Percentiles rank a stretch among this genome's conserved stretches.
Conservation (phyloP, 805 yeast species). For the Spathaspora girioi region DNA sequence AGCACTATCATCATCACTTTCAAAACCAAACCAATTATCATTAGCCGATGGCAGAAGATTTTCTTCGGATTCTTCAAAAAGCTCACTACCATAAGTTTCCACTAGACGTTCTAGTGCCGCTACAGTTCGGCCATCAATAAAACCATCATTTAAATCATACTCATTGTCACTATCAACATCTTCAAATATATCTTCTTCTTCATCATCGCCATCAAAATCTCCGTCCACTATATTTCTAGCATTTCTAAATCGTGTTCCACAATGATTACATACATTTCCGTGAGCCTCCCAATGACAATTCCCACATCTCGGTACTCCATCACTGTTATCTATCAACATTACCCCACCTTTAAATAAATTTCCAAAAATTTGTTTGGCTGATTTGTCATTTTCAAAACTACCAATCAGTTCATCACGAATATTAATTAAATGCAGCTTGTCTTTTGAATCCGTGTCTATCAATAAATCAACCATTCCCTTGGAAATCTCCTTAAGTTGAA, state of each 20-base stretch:
- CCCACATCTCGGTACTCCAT: slow-evolving; percentile 72
- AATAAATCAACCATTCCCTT: slow-evolving; percentile 35
- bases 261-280: slow-evolving; percentile 63
- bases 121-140: slow-evolving; percentile 27
- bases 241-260: slow-evolving; percentile 51
- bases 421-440: slow-evolving; percentile 17
- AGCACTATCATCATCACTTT: slow-evolving; percentile 1
- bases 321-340: slow-evolving; percentile 57
- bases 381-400: slow-evolving; percentile 39
- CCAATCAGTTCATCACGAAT: slow-evolving; percentile 23
- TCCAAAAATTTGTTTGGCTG: slow-evolving; percentile 41
- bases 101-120: slow-evolving; percentile 10
- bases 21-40: slow-evolving; percentile 19
- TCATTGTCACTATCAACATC: slow-evolving; percentile 12
- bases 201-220: slow-evolving; percentile 27
- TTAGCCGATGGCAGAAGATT: slow-evolving; percentile 4
- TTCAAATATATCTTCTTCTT: slow-evolving; percentile 19
- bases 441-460: slow-evolving; percentile 25
- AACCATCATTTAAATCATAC: slow-evolving; percentile 32
- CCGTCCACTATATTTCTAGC: slow-evolving; percentile 34
- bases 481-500: slow-evolving; percentile 46
- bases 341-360: slow-evolving; percentile 48
- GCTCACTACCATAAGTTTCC: slow-evolving; percentile 11
- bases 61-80: slow-evolving; percentile 9
- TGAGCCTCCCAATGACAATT: slow-evolving; percentile 79